A percentile compares a stretch with the other conserved stretches of the same genome.
Conservation (phyloP, 2,329 filamentous ascomycete genomes). For the Xylariaceae sp. region DNA sequence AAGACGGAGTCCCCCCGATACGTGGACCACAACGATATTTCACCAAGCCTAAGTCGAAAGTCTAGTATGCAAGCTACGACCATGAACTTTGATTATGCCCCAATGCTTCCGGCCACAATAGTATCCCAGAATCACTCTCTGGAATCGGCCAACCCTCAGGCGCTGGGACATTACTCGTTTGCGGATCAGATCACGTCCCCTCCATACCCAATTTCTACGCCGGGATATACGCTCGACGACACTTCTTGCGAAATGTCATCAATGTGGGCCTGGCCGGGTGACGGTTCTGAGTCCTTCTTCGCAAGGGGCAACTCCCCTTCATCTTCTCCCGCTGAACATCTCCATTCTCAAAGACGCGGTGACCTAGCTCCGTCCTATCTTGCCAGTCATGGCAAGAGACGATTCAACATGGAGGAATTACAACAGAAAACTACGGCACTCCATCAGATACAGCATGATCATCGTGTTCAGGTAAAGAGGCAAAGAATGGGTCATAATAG, state of each 20-base stretch:
- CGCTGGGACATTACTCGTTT: slow-evolving; percentile 23
- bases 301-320: slow-evolving; percentile 20
- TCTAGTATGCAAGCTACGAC: slow-evolving; percentile 25
- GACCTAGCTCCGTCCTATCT: slow-evolving; percentile 21
- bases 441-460: slow-evolving; percentile 42
- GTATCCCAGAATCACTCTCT: slow-evolving; percentile 17
- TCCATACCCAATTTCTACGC: slow-evolving; percentile 20
- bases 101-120: slow-evolving; percentile 23
- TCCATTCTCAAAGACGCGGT: slow-evolving; percentile 33
- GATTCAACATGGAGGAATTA: slow-evolving; percentile 46
- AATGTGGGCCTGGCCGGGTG: slow-evolving; percentile 26
- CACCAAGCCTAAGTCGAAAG: slow-evolving; percentile 30
- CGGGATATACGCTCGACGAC: slow-evolving; percentile 22
- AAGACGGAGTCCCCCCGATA: slow-evolving; percentile 26
- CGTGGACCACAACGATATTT: slow-evolving; percentile 21
- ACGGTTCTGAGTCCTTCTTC: slow-evolving; percentile 26
- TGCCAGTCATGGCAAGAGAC: slow-evolving; percentile 40
- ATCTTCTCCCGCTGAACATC: slow-evolving; percentile 27
- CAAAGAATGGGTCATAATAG: slow-evolving; percentile 15
- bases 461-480: slow-evolving; percentile 19
- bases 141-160: slow-evolving; percentile 21
- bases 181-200: slow-evolving; percentile 26
- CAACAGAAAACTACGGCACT: slow-evolving; percentile 50
- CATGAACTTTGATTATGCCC: slow-evolving; percentile 32
- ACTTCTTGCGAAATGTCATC: slow-evolving; percentile 10